phyloP scores from a whole-genome alignment of 495 filamentous ascomycete genomes.

The Xylaria flabelliformis region DNA sequence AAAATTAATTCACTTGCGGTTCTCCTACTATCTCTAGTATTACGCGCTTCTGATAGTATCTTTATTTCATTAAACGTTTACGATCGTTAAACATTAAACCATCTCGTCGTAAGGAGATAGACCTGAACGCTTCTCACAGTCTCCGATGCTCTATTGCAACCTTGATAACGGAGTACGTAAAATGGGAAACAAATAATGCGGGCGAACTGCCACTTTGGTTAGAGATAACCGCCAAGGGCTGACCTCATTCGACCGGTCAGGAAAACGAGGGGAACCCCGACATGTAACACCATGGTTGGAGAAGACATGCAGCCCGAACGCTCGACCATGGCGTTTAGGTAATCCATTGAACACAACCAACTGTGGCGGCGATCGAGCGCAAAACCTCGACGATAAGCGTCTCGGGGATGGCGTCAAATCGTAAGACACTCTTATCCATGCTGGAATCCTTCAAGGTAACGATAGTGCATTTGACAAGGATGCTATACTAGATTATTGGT shows the following conservation, averaged over 20 bases:
- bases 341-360: not conserved
- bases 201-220: not conserved
- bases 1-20: not conserved
- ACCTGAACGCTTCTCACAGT: not conserved
- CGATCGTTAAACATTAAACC: not conserved
- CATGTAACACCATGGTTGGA: not conserved
- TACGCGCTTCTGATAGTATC: not conserved
- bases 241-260: not conserved
- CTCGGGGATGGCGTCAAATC: not conserved
- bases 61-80: not conserved
- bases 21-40: not conserved
- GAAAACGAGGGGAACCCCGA: not conserved
- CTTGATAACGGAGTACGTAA: not conserved
- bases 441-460: constrained; percentile 10
- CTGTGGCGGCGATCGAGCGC: not conserved
- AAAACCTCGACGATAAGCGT: not conserved
- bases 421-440: not conserved
- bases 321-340: not conserved
- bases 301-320: not conserved
- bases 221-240: not conserved
- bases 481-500: not conserved
- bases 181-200: not conserved
- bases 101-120: not conserved
- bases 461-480: not conserved
- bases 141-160: not conserved